Conservation (phyloP, 768 basidiomycete genomes). For the Termitomyces sp. region DNA sequence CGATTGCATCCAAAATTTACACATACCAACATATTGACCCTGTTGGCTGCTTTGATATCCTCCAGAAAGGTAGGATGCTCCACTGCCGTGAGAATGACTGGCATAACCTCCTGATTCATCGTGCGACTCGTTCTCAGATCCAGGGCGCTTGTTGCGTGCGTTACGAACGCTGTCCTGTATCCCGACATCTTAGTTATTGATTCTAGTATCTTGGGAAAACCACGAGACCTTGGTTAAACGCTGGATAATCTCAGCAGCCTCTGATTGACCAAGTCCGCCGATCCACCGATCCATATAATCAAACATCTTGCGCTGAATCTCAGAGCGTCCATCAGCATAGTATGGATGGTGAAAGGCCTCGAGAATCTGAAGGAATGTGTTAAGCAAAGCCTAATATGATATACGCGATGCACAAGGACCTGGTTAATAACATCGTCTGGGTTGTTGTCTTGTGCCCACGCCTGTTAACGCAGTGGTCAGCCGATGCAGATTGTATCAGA, state of each 20-base stretch:
- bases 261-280: constrained; percentile 40
- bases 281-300: constrained; percentile 53
- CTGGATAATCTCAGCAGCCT: constrained; percentile 39
- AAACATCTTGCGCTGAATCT: constrained; percentile 61
- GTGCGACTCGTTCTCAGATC: constrained; percentile 37
- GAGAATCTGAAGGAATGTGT: constrained; percentile 36
- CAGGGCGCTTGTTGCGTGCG: constrained; percentile 55
- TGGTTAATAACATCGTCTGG: constrained; percentile 41
- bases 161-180: constrained; percentile 49
- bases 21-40: constrained; percentile 8
- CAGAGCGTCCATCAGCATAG: constrained; percentile 49
- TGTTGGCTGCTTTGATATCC: constrained; percentile 14
- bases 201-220: not conserved
- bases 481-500: not conserved
- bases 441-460: constrained; percentile 47
- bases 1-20: not conserved
- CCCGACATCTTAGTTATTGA: not conserved
- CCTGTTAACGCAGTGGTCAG: constrained; percentile 20
- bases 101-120: constrained; percentile 29
- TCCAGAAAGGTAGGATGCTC: constrained; percentile 8
- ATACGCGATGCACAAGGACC: constrained; percentile 22
- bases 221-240: constrained; percentile 49
- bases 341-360: constrained; percentile 72
- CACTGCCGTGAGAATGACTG: constrained; percentile 11
- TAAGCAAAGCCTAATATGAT: not conserved